Conservation (phyloP, 495 filamentous ascomycete species). For the Trichoderma parareesei region DNA sequence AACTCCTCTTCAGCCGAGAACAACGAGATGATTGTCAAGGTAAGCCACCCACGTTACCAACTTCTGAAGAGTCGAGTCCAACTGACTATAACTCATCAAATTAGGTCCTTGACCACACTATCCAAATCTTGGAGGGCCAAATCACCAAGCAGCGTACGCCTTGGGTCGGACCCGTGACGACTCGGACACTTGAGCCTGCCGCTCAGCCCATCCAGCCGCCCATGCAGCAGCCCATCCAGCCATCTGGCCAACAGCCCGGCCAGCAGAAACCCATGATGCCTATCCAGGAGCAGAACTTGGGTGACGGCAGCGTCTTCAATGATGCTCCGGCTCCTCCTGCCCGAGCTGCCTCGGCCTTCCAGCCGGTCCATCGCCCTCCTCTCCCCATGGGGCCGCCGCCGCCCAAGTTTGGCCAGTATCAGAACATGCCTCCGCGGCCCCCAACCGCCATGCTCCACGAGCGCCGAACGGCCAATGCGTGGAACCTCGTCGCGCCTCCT, state of each 20-base stretch:
- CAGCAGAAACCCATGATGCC: not conserved
- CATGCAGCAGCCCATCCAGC: not conserved
- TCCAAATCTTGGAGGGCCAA: constrained; percentile 1
- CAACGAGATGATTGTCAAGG: not conserved
- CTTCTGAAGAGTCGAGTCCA: not conserved
- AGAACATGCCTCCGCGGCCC: not conserved
- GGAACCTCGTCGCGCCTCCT: not conserved
- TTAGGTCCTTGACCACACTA: not conserved
- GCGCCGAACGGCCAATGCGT: not conserved
- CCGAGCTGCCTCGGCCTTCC: not conserved
- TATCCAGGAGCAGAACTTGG: not conserved
- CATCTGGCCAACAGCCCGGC: not conserved
- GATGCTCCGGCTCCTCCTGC: not conserved
- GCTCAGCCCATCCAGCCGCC: not conserved
- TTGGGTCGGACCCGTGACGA: not conserved
- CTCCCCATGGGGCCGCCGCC: not conserved
- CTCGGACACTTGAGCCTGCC: not conserved
- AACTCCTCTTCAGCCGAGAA: not conserved
- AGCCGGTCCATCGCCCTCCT: not conserved
- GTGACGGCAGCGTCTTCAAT: constrained; percentile 1
- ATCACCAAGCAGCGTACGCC: not conserved
- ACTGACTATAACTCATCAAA: not conserved
- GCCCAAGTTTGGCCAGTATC: not conserved
- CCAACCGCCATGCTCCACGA: not conserved
- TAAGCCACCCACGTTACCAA: not conserved